These are phyloP conservation scores for Coemansia asiatica DNA, from an alignment of 192 early-diverging fungal genomes.

Conservation along the genomic window DNA sequence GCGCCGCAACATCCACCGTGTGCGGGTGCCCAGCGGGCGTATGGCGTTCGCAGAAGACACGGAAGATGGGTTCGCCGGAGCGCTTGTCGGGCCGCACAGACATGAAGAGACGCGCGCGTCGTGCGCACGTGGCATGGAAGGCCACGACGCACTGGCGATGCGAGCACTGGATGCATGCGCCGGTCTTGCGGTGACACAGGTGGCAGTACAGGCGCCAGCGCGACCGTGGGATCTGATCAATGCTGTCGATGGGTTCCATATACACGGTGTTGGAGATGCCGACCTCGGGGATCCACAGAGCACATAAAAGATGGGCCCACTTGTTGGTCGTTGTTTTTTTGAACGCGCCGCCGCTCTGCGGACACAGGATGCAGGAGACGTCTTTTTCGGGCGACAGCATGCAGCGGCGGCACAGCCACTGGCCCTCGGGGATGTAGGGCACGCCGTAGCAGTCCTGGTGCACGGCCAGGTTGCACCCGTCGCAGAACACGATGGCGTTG, in stretches of 20 bases:
- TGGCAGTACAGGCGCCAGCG: constrained; percentile 88
- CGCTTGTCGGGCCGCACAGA: constrained; percentile 64
- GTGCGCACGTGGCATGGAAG: constrained; percentile 93
- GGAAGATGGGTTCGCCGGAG: constrained; percentile 64
- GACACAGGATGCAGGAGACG: constrained; percentile 90
- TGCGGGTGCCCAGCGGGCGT: constrained; percentile 62
- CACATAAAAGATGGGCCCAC: constrained; percentile 96
- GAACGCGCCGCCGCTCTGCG: constrained; percentile 90
- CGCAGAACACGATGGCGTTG: constrained; percentile 99
- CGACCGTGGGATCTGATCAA: constrained; percentile 84
- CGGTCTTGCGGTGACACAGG: constrained; percentile 77
- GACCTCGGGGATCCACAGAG: constrained; percentile 96
- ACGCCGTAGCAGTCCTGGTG: constrained; percentile 99
- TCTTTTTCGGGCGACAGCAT: constrained; percentile 92
- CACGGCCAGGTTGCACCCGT: constrained; percentile 98
- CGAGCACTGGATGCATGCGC: constrained; percentile 95
- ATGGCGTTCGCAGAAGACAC: constrained; percentile 89
- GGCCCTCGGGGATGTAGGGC: constrained; percentile 98
- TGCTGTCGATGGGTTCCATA: constrained; percentile 97
- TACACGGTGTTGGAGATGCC: constrained; percentile 82
- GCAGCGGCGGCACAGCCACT: constrained; percentile 98
- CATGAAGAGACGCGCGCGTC: constrained; percentile 86
- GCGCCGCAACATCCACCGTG: constrained; percentile 33
- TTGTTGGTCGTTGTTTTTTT: constrained; percentile 91
- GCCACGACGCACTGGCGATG: constrained; percentile 85